Base-by-base conservation (phyloP, 2,329 filamentous ascomycete genomes). In the Thelonectria discophora region DNA sequence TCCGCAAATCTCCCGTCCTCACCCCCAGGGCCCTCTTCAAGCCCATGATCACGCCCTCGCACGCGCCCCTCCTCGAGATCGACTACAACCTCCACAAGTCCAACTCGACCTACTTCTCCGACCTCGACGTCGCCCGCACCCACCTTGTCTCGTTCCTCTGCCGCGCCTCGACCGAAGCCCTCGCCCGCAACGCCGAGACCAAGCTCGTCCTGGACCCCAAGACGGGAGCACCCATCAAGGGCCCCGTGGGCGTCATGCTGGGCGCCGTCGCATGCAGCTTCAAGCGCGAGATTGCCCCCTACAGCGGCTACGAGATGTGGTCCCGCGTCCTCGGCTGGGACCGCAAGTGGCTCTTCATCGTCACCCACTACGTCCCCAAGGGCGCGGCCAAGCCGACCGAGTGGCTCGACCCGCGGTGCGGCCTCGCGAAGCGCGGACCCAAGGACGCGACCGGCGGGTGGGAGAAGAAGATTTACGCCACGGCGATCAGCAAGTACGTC, bases 31-130 rank as follows among this genome's bases (percentile, higher is more conserved):
- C 89, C 42, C 85, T 95, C 66, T 95, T 94, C 80, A 85, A 88
- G 50, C 89, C 91, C 49, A 79, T 90, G 53, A 87, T 91, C 60
- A 87, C 89, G 15, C 80, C 82, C 40, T 87, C 89, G 7, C 86
- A 88, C 72, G 86, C 90, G 13, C 86, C 91, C 1, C 78, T 91
- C 55, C 84, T 91, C 68, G 93, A 97, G 78, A 92, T 89, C 71
- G 94, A 97, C 79, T 93, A 93, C 80, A 94, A 95, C 79, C 73
- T 93, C 45, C 91, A 94, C 83, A 93, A 94, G 75, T 89, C 88
- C 64, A 92, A 93, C 80, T 88, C 86, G 69, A 97, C 93, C 30
- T 97, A 96, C 81, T 97, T 97, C 74, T 82, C 88, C 67, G 93
- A 97, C 77, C 87, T 96, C 67, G 93, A 97, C 77, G 86, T 94